Percentiles rank a stretch among this genome's conserved stretches.
Evolutionary conservation across 1,284 basidiomycete genomes (phyloP).

Genomic region (Amylostereum chailletii): DNA sequence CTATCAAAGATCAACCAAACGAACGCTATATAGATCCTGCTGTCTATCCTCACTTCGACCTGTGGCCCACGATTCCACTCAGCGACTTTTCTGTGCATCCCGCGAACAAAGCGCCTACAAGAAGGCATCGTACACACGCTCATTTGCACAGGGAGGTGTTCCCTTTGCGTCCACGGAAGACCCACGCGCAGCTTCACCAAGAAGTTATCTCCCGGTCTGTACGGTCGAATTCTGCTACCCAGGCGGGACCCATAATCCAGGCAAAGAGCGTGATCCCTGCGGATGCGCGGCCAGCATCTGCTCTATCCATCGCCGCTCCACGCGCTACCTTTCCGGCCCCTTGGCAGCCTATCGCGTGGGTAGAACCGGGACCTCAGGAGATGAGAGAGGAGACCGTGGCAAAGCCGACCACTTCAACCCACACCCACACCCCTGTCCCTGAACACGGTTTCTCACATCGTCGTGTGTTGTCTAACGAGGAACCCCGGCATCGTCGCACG

Average conservation of each 20-base stretch:
- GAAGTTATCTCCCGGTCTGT: not conserved
- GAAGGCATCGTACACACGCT: conserved; percentile 8
- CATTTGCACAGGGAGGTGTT: conserved; percentile 13
- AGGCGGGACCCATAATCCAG: not conserved
- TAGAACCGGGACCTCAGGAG: not conserved
- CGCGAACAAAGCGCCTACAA: not conserved
- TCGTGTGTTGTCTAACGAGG: not conserved
- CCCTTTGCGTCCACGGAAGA: not conserved
- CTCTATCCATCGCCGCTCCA: not conserved
- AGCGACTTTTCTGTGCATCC: not conserved
- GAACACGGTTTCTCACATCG: no score
- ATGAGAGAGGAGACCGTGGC: not conserved
- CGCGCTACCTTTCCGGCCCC: not conserved
- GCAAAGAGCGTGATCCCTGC: not conserved
- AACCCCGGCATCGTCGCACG: not conserved
- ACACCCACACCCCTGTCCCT: no score
- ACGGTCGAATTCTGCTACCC: not conserved
- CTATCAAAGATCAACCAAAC: not conserved
- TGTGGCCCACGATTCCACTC: conserved; percentile 13
- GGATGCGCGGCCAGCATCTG: not conserved
- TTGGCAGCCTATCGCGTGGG: not conserved
- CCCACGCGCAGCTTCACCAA: not conserved
- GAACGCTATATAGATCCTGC: conserved; percentile 15
- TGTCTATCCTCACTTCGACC: conserved; percentile 20
- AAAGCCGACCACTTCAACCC: no score